These are phyloP conservation scores for Mucor lusitanicus DNA, from an alignment of 371 early-diverging fungal species.

Conservation along the genomic window DNA sequence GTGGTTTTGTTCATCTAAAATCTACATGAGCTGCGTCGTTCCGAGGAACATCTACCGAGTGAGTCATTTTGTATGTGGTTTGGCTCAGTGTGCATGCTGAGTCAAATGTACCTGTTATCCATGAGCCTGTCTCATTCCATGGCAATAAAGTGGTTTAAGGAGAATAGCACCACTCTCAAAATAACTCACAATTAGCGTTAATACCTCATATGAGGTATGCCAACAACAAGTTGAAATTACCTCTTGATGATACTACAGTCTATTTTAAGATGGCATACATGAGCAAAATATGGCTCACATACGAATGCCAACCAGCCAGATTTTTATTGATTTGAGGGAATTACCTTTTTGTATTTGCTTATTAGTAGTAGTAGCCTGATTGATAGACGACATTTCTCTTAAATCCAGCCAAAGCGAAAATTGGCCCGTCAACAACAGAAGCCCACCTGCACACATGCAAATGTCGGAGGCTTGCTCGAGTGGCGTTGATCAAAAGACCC, in stretches of 20 bases:
- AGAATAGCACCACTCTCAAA: background rate
- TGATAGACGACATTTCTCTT: too few relatives aligned
- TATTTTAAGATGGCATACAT: background rate
- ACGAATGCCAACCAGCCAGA: background rate
- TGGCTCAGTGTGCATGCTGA: background rate
- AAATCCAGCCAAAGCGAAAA: too few relatives aligned
- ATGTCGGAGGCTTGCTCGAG: background rate
- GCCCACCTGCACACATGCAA: too few relatives aligned
- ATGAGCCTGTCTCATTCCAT: background rate
- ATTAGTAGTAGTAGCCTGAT: too few relatives aligned
- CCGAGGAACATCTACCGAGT: background rate
- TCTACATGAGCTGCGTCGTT: background rate
- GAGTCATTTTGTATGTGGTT: background rate
- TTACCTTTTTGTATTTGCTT: background rate
- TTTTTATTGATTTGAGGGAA: background rate
- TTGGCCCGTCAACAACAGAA: background rate
- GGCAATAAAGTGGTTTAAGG: background rate
- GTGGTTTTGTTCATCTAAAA: background rate
- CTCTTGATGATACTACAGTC: background rate
- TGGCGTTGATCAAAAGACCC: background rate
- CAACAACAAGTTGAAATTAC: background rate
- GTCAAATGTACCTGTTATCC: background rate
- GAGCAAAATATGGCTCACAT: background rate
- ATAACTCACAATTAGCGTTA: slow-evolving; percentile 1
- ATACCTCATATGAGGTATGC: background rate